These are phyloP conservation scores for Phytophthora hybrid DNA, from an alignment of 352 stramenopile genomes.

Conservation along the genomic window DNA sequence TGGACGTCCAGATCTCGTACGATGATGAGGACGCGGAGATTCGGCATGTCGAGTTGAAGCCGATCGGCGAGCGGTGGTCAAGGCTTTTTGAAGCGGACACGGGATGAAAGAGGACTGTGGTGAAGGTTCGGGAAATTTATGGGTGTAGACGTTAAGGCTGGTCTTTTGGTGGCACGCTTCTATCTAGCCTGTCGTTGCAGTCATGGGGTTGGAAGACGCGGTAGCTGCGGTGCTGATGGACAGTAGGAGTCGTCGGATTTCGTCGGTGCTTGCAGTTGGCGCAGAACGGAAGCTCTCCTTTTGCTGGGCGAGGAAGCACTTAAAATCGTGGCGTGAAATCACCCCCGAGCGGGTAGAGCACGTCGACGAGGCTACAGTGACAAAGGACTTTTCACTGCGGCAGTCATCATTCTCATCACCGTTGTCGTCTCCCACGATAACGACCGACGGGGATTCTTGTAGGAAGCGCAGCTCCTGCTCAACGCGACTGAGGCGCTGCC, in stretches of 20 bases:
- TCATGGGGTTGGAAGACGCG: conserved; percentile 5
- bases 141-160: neutral
- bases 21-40: conserved; percentile 47
- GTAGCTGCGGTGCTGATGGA: conserved; percentile 41
- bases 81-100: conserved; percentile 12
- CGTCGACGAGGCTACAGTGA: conserved; percentile 51
- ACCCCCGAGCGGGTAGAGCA: conserved; percentile 62
- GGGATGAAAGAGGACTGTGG: neutral
- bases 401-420: conserved; percentile 43
- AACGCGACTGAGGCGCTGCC: conserved; percentile 58
- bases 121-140: neutral
- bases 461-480: conserved; percentile 70
- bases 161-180: neutral
- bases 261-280: conserved; percentile 50
- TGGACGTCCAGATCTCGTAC: conserved; percentile 72
- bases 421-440: conserved; percentile 58
- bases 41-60: conserved; percentile 52
- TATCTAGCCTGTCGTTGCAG: conserved; percentile 27
- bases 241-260: conserved; percentile 53
- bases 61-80: conserved; percentile 57
- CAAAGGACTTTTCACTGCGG: conserved; percentile 57
- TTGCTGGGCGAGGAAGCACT: conserved; percentile 56
- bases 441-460: conserved; percentile 47
- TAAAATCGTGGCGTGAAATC: conserved; percentile 66
- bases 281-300: conserved; percentile 37